Evolutionary conservation across 495 filamentous ascomycete genomes (phyloP), one percentile per base, ranked within the genome.

Genomic region (Penicillium longicatenatum): DNA sequence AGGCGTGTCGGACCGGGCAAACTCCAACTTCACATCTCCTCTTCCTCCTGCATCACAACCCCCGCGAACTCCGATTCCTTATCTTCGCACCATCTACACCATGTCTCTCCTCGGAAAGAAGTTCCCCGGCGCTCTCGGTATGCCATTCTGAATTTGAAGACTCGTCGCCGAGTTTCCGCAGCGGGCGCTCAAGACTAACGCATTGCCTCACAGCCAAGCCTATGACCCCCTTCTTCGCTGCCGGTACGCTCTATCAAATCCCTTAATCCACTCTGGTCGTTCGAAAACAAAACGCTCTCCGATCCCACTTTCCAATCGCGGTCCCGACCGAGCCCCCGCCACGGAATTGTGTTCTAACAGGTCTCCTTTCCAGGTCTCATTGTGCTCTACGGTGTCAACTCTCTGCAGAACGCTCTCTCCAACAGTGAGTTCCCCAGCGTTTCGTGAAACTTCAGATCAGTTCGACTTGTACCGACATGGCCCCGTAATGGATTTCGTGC

Each of bases 41-140:
- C 69, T 62, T 65, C 64, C 59, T 63, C 58, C 57, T 65, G 57
- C 67, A 64, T 50, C 65, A 64, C 59, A 61, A 63, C 61, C 64
- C 64, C 63, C 66, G 51, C 47, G 60, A 68, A 53, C 65, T 60
- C 68, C 70, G 66, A 71, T 70, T 61, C 50, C 66, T 66, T 54
- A 54, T 26, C 73, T 66, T 69, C 65, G 58, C 62, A 67, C 42
- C 52, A 56, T 57, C 62, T 63, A 68, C 79, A 87, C 70, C 60
- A 92, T 93, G 90, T 82, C 85, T 79, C 79, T 90, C 75, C 82
- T 97, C 73, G 86, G 86, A 70, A 96, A 95, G 86, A 97, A 96
- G 83, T 98, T 93, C 81, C 89, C 89, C 66, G 83, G 86, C 62
- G 89, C 90, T 45, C 74, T 96, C 66, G 82, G 93, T 97, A 88